Conservation (phyloP, 768 basidiomycete genomes). For the Leccinellum albellum region DNA sequence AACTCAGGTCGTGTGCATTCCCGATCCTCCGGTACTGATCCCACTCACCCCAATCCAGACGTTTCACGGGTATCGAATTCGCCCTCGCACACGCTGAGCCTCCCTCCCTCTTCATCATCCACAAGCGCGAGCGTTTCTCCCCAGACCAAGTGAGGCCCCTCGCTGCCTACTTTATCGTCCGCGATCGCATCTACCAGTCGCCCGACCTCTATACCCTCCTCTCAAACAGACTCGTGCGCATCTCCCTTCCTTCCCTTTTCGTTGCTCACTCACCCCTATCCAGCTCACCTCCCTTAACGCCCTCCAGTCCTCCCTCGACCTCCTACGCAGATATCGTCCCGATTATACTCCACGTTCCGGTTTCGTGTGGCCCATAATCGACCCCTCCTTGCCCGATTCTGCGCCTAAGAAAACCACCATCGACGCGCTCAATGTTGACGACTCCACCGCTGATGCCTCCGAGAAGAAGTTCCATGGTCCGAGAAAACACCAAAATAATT, state of each 20-base stretch:
- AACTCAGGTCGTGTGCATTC: conserved; percentile 56
- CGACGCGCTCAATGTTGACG: conserved; percentile 27
- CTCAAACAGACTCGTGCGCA: conserved; percentile 73
- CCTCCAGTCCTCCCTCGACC: conserved; percentile 73
- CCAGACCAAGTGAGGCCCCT: conserved; percentile 79
- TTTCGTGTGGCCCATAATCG: conserved; percentile 80
- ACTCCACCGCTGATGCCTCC: conserved; percentile 12
- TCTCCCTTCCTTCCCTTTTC: not conserved
- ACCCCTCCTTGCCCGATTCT: conserved; percentile 44
- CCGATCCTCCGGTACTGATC: not conserved
- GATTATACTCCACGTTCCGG: conserved; percentile 82
- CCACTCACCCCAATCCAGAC: conserved; percentile 40
- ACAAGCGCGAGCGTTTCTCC: conserved; percentile 81
- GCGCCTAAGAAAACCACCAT: conserved; percentile 37
- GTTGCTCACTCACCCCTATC: not conserved
- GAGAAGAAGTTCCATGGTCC: conserved; percentile 29
- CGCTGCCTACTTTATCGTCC: conserved; percentile 83
- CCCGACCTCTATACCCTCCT: conserved; percentile 82
- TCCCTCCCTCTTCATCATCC: conserved; percentile 82
- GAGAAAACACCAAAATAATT: conserved; percentile 64
- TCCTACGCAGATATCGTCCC: conserved; percentile 69
- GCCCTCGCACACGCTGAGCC: conserved; percentile 77
- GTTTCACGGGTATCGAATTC: conserved; percentile 86
- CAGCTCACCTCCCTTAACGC: conserved; percentile 69
- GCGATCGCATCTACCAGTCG: conserved; percentile 85